Conservation (phyloP, 176 grass and related monocot genomes). For the Oryza meridionalis region DNA sequence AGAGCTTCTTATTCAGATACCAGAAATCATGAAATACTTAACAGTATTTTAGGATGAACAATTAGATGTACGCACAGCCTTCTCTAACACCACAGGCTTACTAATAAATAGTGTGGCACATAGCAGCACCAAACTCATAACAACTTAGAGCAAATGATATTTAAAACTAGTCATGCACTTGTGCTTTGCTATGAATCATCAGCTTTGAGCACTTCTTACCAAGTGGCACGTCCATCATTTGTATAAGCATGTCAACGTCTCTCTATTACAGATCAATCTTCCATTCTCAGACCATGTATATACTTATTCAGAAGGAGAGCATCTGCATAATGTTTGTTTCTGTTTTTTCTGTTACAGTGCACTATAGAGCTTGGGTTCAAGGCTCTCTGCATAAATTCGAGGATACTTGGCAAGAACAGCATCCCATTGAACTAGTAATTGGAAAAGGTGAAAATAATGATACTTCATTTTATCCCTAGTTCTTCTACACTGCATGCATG, state of each 20-base stretch:
- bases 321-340: neutral
- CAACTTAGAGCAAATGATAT: no score
- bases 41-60: no score
- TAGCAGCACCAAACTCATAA: neutral
- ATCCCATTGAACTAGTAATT: constrained; percentile 73
- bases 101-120: no score
- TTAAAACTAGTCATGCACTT: neutral
- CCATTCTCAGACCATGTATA: neutral
- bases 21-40: no score
- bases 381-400: constrained; percentile 81
- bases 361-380: constrained; percentile 85
- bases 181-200: neutral
- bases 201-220: neutral
- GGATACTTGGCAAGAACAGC: constrained; percentile 95
- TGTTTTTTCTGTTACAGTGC: constrained; percentile 58
- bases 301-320: neutral
- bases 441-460: constrained; percentile 62
- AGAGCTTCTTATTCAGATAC: no score
- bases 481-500: neutral
- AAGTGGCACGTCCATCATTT: neutral
- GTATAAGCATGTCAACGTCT: no score
- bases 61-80: no score
- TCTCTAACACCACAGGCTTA: no score
- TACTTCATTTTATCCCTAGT: constrained; percentile 24
- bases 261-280: neutral